Percentiles rank a stretch among this genome's conserved stretches.
Conservation (phyloP, 805 yeast genomes). For the Clavispora santaluciae region DNA sequence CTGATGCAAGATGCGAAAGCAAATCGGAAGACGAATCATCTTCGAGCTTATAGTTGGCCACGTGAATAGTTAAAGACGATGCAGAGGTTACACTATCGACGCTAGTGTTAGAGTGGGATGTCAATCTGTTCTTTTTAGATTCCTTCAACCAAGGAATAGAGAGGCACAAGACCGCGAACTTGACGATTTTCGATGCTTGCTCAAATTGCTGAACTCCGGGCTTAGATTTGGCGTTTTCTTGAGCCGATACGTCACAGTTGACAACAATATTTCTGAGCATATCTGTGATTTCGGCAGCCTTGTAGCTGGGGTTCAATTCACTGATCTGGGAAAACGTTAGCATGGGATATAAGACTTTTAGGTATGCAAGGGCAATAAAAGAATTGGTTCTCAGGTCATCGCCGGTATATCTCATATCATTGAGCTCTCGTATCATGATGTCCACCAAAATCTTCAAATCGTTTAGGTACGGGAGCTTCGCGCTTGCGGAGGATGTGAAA, state of each 20-base stretch:
- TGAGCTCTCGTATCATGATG: slow-evolving; percentile 74
- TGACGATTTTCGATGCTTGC: slow-evolving; percentile 16
- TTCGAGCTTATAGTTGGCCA: background rate
- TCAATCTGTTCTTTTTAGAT: background rate
- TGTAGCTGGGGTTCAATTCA: slow-evolving; percentile 49
- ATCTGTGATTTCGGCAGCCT: slow-evolving; percentile 47
- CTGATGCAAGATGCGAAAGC: slow-evolving; percentile 23
- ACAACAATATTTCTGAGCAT: slow-evolving; percentile 46
- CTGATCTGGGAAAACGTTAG: slow-evolving; percentile 58
- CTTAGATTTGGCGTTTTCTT: background rate
- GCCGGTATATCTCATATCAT: slow-evolving; percentile 55
- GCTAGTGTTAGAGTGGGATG: slow-evolving; percentile 6
- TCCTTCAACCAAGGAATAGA: slow-evolving; percentile 31
- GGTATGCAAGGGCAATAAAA: slow-evolving; percentile 40
- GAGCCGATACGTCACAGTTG: slow-evolving; percentile 14
- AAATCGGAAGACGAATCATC: slow-evolving; percentile 10
- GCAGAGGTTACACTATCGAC: slow-evolving; percentile 11
- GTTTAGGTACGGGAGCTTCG: slow-evolving; percentile 70
- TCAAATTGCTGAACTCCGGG: background rate
- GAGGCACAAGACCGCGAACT: slow-evolving; percentile 32
- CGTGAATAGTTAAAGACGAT: slow-evolving; percentile 4
- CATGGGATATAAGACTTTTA: slow-evolving; percentile 71
- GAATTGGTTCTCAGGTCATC: slow-evolving; percentile 30
- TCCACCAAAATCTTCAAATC: slow-evolving; percentile 82
- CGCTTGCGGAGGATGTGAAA: slow-evolving; percentile 60